phyloP scores from a whole-genome alignment of 1,284 basidiomycete genomes.

The Xerocomus tenax region DNA sequence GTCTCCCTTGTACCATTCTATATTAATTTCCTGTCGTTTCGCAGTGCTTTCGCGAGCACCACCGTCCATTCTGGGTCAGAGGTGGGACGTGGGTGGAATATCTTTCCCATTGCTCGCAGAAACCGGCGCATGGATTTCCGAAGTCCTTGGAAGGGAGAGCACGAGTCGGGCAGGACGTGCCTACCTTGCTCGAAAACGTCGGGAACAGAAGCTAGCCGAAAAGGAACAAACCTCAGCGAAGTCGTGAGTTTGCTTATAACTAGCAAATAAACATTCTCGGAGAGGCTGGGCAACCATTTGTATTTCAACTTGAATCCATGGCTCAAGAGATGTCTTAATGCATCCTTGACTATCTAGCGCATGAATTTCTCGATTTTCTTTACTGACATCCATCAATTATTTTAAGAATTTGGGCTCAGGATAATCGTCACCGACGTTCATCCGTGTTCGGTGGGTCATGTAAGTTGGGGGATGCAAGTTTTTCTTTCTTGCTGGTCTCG shows the following conservation, averaged over 20 bases:
- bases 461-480: not conserved
- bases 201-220: constrained; percentile 29
- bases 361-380: not conserved
- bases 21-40: not conserved
- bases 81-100: constrained; percentile 58
- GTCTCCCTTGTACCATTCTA: no score
- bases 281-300: not conserved
- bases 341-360: not conserved
- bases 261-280: not conserved
- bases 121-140: constrained; percentile 76
- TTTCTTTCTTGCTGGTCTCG: not conserved
- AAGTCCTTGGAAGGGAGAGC: constrained; percentile 57
- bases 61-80: constrained; percentile 10
- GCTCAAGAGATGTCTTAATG: not conserved
- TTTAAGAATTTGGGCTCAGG: not conserved
- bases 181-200: constrained; percentile 47
- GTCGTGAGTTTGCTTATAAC: not conserved
- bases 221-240: constrained; percentile 14
- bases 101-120: constrained; percentile 62
- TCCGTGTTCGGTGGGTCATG: not conserved
- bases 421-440: not conserved
- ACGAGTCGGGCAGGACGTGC: constrained; percentile 77
- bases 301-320: not conserved
- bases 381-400: not conserved
- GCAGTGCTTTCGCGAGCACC: constrained; percentile 5